Percentiles rank a stretch among this genome's conserved stretches.
Evolutionary conservation across 2,329 filamentous ascomycete genomes (phyloP).

Genomic region (Cercospora berteroae): DNA sequence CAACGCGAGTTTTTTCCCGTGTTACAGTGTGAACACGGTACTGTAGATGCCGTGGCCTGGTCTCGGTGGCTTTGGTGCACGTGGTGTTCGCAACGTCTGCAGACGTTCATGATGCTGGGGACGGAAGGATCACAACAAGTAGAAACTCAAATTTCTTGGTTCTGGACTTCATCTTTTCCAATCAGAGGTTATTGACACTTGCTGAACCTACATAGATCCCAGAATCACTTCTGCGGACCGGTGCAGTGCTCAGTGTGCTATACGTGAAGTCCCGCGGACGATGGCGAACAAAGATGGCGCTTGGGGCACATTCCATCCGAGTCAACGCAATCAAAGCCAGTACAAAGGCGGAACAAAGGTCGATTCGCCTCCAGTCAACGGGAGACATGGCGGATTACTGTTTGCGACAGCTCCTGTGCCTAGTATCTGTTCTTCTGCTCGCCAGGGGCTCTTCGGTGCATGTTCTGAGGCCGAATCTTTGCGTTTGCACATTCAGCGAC

Average conservation of each 20-base stretch:
- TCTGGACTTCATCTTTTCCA: not conserved
- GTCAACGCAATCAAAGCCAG: conserved; percentile 11
- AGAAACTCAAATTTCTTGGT: not conserved
- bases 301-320: conserved; percentile 11
- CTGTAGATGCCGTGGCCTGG: not conserved
- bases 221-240: not conserved
- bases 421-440: not conserved
- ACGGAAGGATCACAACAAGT: not conserved
- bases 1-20: not conserved
- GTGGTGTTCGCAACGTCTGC: not conserved
- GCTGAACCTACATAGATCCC: not conserved
- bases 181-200: not conserved
- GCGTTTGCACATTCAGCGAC: conserved; percentile 5
- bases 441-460: not conserved
- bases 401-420: not conserved
- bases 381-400: not conserved
- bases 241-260: not conserved
- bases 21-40: not conserved
- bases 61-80: not conserved
- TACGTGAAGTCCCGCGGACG: not conserved
- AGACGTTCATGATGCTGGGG: not conserved
- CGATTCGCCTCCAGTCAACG: not conserved
- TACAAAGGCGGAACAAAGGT: conserved; percentile 15
- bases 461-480: not conserved
- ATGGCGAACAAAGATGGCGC: not conserved